Base-by-base conservation (phyloP, 257 asterid genomes). In the Gynochthodes officinalis region DNA sequence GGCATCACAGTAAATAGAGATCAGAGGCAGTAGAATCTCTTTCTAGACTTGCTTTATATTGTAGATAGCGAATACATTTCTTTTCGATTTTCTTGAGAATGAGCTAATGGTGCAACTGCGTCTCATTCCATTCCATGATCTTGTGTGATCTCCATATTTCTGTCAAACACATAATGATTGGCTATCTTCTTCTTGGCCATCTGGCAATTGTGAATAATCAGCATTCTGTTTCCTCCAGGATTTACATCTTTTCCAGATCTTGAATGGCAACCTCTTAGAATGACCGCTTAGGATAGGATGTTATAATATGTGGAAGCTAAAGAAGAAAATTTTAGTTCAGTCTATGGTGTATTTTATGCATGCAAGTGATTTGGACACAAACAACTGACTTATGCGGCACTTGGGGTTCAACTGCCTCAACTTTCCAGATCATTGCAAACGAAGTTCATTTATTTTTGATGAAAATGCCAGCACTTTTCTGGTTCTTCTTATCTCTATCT, bases 21-120 rank as follows among this genome's bases (percentile, higher is more conserved):
- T 64, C 35, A 64, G 52, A 27, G 57, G 42, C 18, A 25, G 57
- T 66, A 42, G 42, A 66, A 21, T 64, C 53, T 65, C 55, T 27
- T 39, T n/a, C n/a, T 65, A 66, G 37, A 40, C 37, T 66, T n/a
- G 55, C 32, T 25, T 66, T 44, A 33, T n/a, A 25, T 2, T 16
- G 40, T 27, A 28, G 33, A 64, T 16, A 11, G 69, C 21, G 1
- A 14, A 10, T 13, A n/a, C 30, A 32, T 27, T 30, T 59, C 42
- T 16, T 30, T 30, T 27, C 33, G 27, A 60, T 5, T 15, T 33
- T 60, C 37, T 23, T 5, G 27, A 27, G 13, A 25, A 11, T 59
- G 25, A 2, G 23, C 30, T 30, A 0, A 15, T 14, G n/a, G n/a
- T n/a, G n/a, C n/a, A n/a, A n/a, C n/a, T n/a, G 48, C 15, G 8